Evolutionary conservation across 192 early-diverging fungal genomes (phyloP).

Genomic region (Podila epicladia): DNA sequence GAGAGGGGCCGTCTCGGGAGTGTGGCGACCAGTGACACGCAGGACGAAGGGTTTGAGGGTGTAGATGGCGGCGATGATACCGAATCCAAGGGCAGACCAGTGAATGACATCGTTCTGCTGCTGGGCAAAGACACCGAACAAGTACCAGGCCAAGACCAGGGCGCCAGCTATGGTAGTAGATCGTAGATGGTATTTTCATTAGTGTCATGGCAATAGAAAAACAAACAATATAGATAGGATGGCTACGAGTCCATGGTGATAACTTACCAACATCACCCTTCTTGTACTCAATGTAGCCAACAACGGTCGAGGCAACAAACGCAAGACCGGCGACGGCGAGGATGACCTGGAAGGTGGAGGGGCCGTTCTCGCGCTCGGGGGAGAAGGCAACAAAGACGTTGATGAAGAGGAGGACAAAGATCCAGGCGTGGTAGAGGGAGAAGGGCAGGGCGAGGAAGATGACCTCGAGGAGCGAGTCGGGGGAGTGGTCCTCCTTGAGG

Average conservation of each 20-base stretch:
- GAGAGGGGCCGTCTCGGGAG: slow-evolving; percentile 59
- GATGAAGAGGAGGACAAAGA: slow-evolving; percentile 65
- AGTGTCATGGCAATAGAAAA: not conserved
- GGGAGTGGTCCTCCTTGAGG: slow-evolving; percentile 47
- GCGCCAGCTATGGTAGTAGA: slow-evolving; percentile 53
- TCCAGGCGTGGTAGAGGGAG: slow-evolving; percentile 75
- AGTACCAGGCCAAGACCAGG: slow-evolving; percentile 68
- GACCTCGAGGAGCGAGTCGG: slow-evolving; percentile 46
- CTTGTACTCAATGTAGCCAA: slow-evolving; percentile 68
- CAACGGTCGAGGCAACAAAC: slow-evolving; percentile 63
- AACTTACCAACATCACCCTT: slow-evolving; percentile 64
- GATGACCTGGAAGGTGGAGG: slow-evolving; percentile 56
- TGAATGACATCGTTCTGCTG: slow-evolving; percentile 56
- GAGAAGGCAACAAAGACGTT: slow-evolving; percentile 71
- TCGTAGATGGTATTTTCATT: not conserved
- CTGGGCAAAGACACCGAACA: slow-evolving; percentile 61
- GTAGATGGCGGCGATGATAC: slow-evolving; percentile 55
- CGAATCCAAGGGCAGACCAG: slow-evolving; percentile 59
- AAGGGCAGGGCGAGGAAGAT: slow-evolving; percentile 74
- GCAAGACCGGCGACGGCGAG: slow-evolving; percentile 59
- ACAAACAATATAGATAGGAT: not conserved
- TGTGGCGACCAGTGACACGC: slow-evolving; percentile 43
- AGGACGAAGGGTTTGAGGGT: slow-evolving; percentile 55
- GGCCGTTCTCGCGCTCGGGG: slow-evolving; percentile 48
- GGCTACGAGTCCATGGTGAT: too few species aligned